A percentile compares a stretch with the other conserved stretches of the same genome.
Evolutionary conservation across 495 filamentous ascomycete species (phyloP).

Genomic region (Penicillium cataractarum): DNA sequence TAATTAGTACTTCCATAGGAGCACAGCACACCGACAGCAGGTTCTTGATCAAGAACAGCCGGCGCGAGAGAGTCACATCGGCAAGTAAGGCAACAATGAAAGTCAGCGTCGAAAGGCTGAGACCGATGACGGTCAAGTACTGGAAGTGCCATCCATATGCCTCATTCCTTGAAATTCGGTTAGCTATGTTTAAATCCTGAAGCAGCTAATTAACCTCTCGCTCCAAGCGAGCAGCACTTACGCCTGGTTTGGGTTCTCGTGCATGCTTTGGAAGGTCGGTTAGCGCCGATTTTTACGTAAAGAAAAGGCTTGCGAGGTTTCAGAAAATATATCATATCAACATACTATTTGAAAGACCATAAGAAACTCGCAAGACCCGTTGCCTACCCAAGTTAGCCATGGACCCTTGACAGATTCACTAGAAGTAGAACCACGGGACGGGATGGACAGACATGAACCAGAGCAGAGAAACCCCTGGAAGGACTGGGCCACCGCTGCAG

Average conservation of each 20-base stretch:
- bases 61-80: conserved; percentile 67
- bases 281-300: conserved; percentile 13
- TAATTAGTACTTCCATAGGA: conserved; percentile 81
- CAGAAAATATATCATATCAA: not conserved
- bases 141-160: conserved; percentile 85
- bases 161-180: conserved; percentile 54
- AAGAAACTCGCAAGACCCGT: conserved; percentile 69
- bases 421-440: conserved; percentile 5
- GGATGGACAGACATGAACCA: conserved; percentile 63
- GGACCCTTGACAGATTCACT: not conserved
- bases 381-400: conserved; percentile 38
- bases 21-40: conserved; percentile 69
- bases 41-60: conserved; percentile 76
- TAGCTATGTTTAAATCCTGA: conserved; percentile 3
- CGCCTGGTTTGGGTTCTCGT: conserved; percentile 51
- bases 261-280: conserved; percentile 36
- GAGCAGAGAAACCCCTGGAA: conserved; percentile 66
- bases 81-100: conserved; percentile 73
- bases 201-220: conserved; percentile 28
- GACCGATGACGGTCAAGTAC: conserved; percentile 82
- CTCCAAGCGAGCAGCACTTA: conserved; percentile 34
- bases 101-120: conserved; percentile 67
- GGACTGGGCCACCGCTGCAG: conserved; percentile 75
- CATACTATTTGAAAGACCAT: conserved; percentile 68
- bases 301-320: not conserved